Evolutionary conservation across 352 stramenopile species (phyloP), one percentile per base, ranked within the genome.

Genomic region (Poterioochromonas sp.): DNA sequence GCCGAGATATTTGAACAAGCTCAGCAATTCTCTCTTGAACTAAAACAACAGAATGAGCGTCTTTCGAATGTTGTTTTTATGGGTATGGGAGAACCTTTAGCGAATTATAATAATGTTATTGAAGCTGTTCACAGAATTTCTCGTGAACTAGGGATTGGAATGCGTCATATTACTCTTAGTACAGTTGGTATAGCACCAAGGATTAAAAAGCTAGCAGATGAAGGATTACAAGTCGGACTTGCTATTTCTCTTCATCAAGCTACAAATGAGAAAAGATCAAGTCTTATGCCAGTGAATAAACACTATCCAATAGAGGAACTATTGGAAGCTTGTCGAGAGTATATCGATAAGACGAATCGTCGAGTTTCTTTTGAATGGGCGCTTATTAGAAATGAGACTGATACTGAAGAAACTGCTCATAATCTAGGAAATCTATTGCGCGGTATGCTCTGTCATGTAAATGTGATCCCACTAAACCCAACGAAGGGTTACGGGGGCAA

Each of bases 351-450:
- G 0, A 90, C 85, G 18, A 86, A 81, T 32, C 49, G 77, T 34
- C 79, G 89, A 34, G 82, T 94, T 29, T 93, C 87, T n/a, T 90
- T 94, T 47, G 89, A 94, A 83, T 94, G 88, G 88, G 89, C 89
- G 0, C 81, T 92, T 54, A 93, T 93, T 81, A 82, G 85, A 54
- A 84, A 84, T 37, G 53, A 93, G 80, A 94, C 93, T 80, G 89
- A 94, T 82, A 85, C 79, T 29, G 74, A 78, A 12, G 83, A 90
- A 49, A 84, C 87, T 0, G 89, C 89, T 20, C 79, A 83, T 73
- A 79, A 85, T 63, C 74, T 94, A 22, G 89, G 88, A 64, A 74
- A 81, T 35, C 79, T 93, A 8, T 78, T 93, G 22, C 65, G 81
- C 80, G 86, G 91, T 73, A 89, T 92, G 84, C 43, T 74, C 1